Evolutionary conservation across 345 rosid species (phyloP).

Genomic region (Gossypium arboreum): DNA sequence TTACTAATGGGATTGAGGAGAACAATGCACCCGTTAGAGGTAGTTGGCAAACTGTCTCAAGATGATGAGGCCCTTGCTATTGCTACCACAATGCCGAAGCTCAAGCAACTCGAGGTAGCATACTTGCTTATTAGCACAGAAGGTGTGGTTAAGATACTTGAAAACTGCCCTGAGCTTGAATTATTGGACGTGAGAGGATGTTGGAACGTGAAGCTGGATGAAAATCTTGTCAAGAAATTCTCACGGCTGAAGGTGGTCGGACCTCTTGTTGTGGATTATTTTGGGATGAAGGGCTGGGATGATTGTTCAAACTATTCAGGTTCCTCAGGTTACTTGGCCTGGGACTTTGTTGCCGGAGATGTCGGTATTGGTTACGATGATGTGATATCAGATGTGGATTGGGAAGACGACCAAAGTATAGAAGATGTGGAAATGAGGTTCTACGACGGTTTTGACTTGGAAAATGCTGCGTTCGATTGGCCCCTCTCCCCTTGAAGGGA

Average conservation of each 20-base stretch:
- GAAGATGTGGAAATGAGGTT: slow-evolving; percentile 33
- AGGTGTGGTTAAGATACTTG: slow-evolving; percentile 24
- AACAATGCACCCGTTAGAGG: slow-evolving; percentile 28
- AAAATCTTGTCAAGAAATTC: slow-evolving; percentile 21
- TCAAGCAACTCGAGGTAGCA: slow-evolving; percentile 32
- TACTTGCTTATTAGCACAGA: slow-evolving; percentile 26
- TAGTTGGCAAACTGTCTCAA: slow-evolving; percentile 16
- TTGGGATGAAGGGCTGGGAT: slow-evolving; percentile 26
- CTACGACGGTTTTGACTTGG: slow-evolving; percentile 24
- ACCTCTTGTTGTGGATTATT: slow-evolving; percentile 21
- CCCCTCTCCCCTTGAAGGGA: slow-evolving; percentile 25
- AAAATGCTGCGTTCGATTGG: slow-evolving; percentile 22
- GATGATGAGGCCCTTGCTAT: slow-evolving; percentile 33
- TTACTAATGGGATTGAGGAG: slow-evolving; percentile 23
- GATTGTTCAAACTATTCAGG: slow-evolving; percentile 29
- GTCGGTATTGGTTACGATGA: slow-evolving; percentile 19
- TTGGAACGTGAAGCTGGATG: slow-evolving; percentile 27
- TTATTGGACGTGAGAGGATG: slow-evolving; percentile 27
- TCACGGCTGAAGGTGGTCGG: slow-evolving; percentile 25
- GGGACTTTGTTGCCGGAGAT: slow-evolving; percentile 25
- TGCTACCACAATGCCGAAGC: slow-evolving; percentile 35
- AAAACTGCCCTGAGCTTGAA: slow-evolving; percentile 21
- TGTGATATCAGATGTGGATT: slow-evolving; percentile 19
- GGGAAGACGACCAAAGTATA: slow-evolving; percentile 22
- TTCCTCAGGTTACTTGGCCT: slow-evolving; percentile 27